Base-by-base conservation (phyloP, 805 yeast genomes). In the Suhomyces canberraensis region DNA sequence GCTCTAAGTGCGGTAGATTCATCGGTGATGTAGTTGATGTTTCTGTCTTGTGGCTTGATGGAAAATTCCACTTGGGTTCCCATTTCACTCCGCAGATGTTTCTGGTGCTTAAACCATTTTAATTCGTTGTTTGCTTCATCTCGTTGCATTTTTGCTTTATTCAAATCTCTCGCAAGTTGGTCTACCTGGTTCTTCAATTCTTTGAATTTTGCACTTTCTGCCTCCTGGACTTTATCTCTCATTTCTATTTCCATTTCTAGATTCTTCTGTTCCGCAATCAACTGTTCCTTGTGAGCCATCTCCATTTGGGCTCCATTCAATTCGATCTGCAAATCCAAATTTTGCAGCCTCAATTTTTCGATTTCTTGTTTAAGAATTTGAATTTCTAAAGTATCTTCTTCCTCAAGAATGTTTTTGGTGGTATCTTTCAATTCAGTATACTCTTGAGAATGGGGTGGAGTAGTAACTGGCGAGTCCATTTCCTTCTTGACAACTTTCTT, bases 401-500 rank as follows among this genome's bases (percentile, higher is more conserved):
- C 35, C 9, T 28, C 15, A 15, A 31, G 31, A 9, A 31, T 17
- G 13, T 21, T 25, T 11, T 22, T 13, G 9, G 11, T 17, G 5
- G 15, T 22, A 13, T 14, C 24, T 22, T 35, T 17, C 16, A 18
- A 4, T 9, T 22, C 36, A 11, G 20, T 27, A 14, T 13, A 28
- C n/a, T 55, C 58, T 35, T 46, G 51, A 19, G 67, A 61, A 9
- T 42, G 51, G 1, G 69, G 68, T 3, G 67, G 67, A 3, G 67
- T 56, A 3, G 68, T 61, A 8, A 47, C 45, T 13, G 66, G 65
- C 8, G 64, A 52, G n/a, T 34, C 37, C 15, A 11, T 21, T 9
- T 17, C 32, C 4, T 20, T 18, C 6, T n/a, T 11, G 11, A 4
- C 25, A 7, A 7, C 5, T 8, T 20, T 30, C 26, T 30, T 20